Conservation (phyloP, 805 yeast species). For the Sugiyamaella qingdaonensis region DNA sequence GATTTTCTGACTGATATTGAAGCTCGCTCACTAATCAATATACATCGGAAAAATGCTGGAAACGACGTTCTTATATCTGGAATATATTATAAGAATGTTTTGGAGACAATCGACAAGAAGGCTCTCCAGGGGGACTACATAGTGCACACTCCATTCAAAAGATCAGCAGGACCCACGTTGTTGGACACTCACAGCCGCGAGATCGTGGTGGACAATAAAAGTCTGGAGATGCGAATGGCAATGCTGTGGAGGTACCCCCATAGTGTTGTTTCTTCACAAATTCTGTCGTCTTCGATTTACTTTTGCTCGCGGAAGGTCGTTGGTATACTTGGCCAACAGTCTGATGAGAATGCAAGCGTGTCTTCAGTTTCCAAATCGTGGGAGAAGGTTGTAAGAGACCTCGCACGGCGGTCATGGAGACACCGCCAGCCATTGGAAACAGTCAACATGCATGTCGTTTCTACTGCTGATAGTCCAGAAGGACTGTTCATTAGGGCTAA, state of each 20-base stretch:
- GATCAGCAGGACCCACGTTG: slow-evolving; percentile 33
- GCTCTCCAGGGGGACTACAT: slow-evolving; percentile 56
- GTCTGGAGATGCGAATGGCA: slow-evolving; percentile 74
- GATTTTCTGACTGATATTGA: slow-evolving; percentile 91
- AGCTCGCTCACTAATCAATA: slow-evolving; percentile 82
- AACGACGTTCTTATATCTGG: slow-evolving; percentile 63
- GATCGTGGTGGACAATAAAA: slow-evolving; percentile 65
- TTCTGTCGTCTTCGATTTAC: slow-evolving; percentile 70
- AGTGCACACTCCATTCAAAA: slow-evolving; percentile 35
- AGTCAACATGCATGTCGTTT: slow-evolving; percentile 66
- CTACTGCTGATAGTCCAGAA: slow-evolving; percentile 37
- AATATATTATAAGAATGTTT: slow-evolving; percentile 67
- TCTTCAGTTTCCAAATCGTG: slow-evolving; percentile 20
- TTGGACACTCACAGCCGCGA: slow-evolving; percentile 70
- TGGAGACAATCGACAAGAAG: slow-evolving; percentile 78
- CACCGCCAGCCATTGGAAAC: slow-evolving; percentile 57
- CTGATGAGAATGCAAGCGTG: slow-evolving; percentile 22
- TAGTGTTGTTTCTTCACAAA: slow-evolving; percentile 67
- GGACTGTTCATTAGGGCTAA: slow-evolving; percentile 70
- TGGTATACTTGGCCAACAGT: slow-evolving; percentile 35
- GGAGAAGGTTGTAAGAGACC: slow-evolving; percentile 60
- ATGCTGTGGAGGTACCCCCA: slow-evolving; percentile 86
- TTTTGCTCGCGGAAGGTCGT: slow-evolving; percentile 55
- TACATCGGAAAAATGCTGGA: slow-evolving; percentile 67
- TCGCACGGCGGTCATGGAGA: slow-evolving; percentile 90